phyloP scores from a whole-genome alignment of 164 flowering plant species.

The Chimonanthus praecox region DNA sequence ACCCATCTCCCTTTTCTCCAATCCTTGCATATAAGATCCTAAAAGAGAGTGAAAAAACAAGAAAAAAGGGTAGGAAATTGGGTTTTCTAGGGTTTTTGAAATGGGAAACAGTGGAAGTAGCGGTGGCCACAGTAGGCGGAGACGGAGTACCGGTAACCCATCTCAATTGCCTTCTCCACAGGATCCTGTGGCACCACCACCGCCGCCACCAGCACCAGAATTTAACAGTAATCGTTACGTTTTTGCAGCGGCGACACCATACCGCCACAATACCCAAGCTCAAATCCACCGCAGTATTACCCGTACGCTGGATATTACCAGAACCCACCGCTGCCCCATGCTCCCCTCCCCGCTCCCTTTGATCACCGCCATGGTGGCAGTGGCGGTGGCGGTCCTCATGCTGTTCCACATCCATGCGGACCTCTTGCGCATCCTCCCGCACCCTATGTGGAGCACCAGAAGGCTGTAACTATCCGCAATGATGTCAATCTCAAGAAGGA shows the following conservation, averaged over 20 bases:
- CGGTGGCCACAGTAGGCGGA: conserved; percentile 24
- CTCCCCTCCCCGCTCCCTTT: conserved; percentile 59
- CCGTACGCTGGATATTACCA: conserved; percentile 53
- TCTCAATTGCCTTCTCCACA: conserved; percentile 27
- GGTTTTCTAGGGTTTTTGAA: neutral
- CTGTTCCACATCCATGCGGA: conserved; percentile 45
- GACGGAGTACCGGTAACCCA: conserved; percentile 38
- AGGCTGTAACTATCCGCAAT: conserved; percentile 81
- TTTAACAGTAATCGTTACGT: conserved; percentile 57
- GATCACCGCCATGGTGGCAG: conserved; percentile 56
- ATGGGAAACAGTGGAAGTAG: conserved; percentile 73
- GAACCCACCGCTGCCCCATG: conserved; percentile 49
- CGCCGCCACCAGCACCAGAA: conserved; percentile 51
- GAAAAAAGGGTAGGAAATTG: neutral
- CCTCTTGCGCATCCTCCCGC: conserved; percentile 37
- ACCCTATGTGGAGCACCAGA: conserved; percentile 87
- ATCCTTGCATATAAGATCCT: neutral
- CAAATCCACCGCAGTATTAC: conserved; percentile 47
- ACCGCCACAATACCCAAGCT: conserved; percentile 55
- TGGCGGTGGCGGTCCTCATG: conserved; percentile 14
- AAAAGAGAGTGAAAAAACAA: neutral
- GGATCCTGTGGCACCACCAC: conserved; percentile 22
- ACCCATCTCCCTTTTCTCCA: neutral
- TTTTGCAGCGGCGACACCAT: conserved; percentile 77
- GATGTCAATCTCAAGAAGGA: conserved; percentile 95